phyloP scores from a whole-genome alignment of 2,329 filamentous ascomycete genomes.

The Calonectria leucothoes region DNA sequence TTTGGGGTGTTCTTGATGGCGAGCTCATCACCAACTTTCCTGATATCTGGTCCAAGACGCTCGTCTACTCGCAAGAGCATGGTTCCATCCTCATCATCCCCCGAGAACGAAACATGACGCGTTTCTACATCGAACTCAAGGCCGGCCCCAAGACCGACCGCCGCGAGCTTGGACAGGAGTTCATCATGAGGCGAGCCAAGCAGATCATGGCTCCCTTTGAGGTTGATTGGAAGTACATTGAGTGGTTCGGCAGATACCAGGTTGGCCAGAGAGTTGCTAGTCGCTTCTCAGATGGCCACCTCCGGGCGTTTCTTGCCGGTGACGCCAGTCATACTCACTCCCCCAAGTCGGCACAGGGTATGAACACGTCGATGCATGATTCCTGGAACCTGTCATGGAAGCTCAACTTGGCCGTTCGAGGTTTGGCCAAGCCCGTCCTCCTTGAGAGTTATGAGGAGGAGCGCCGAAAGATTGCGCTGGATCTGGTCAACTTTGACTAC shows the following conservation, averaged over 20 bases:
- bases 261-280: slow-evolving; percentile 79
- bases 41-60: slow-evolving; percentile 80
- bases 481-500: slow-evolving; percentile 70
- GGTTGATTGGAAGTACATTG: slow-evolving; percentile 68
- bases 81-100: slow-evolving; percentile 81
- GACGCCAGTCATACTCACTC: slow-evolving; percentile 80
- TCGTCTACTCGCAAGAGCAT: slow-evolving; percentile 73
- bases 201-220: slow-evolving; percentile 70
- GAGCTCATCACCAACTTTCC: slow-evolving; percentile 79
- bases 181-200: slow-evolving; percentile 75
- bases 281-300: slow-evolving; percentile 72
- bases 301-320: slow-evolving; percentile 75
- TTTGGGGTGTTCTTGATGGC: slow-evolving; percentile 80
- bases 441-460: slow-evolving; percentile 73
- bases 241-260: slow-evolving; percentile 81
- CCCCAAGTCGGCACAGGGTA: slow-evolving; percentile 77
- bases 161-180: slow-evolving; percentile 65
- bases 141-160: slow-evolving; percentile 54
- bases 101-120: slow-evolving; percentile 78
- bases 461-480: slow-evolving; percentile 69
- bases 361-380: slow-evolving; percentile 73
- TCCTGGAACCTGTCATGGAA: slow-evolving; percentile 70
- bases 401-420: slow-evolving; percentile 64
- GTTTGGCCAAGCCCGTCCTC: slow-evolving; percentile 64
- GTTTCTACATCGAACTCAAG: slow-evolving; percentile 70